Base-by-base conservation (phyloP, 2,329 filamentous ascomycete species). In the Trichophyton benhamiae region DNA sequence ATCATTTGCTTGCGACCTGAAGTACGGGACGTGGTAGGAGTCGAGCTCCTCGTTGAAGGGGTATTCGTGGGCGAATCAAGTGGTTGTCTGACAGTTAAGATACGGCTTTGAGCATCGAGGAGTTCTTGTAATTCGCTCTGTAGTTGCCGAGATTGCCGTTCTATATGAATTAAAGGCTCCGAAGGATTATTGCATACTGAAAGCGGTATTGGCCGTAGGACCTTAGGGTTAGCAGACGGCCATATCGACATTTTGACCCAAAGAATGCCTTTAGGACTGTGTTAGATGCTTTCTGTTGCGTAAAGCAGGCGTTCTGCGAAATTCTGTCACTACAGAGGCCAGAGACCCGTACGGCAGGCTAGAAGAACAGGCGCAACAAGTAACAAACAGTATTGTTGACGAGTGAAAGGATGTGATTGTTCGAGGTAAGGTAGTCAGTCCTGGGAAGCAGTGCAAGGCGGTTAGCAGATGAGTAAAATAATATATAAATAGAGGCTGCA, bases 91-190 rank as follows among this genome's bases (percentile, higher is more conserved):
- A 77, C 76, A 46, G 79, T 73, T 33, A 86, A 73, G 17, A 79
- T 82, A 66, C 83, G 81, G 36, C 81, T 80, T 69, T 86, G 83
- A 8, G 81, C 81, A 70, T 86, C 83, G 22, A 86, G 79, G 9
- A 85, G 72, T 61, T 76, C 75, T 69, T 86, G 83, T 8, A 86
- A 75, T 63, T 82, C 80, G 59, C 77, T 76, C 67, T 85, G 78
- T 8, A 85, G 77, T 65, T 82, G 73, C 61, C 75, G 77, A 27
- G 82, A 77, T 67, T 79, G 77, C 62, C 80, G 75, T 65, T 80
- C 77, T 62, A 83, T 70, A 30, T 76, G 75, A n/a, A 81, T 68
- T 30, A 82, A 72, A 60, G 79, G 74, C 62, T 77, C 73, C 41
- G 74, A 67, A 48, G 74, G 69, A 60, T 70, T 66, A 17, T 65